Base-by-base conservation (phyloP, 192 early-diverging fungal genomes). In the Podila epicladia region DNA sequence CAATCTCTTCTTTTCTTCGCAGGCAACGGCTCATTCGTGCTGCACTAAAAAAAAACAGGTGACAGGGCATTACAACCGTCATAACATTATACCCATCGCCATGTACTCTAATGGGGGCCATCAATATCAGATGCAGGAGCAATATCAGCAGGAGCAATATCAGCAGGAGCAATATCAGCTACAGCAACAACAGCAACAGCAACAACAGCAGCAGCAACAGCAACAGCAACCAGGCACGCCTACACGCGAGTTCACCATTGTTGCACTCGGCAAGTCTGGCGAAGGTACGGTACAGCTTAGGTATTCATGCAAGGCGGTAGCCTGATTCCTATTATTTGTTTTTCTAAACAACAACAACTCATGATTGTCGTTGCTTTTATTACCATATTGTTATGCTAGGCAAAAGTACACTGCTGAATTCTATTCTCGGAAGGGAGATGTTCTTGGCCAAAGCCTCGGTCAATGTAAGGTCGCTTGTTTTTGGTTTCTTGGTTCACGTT, bases 371-470 rank as follows among this genome's bases (percentile, higher is more conserved):
- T 64, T 5, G 26, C 37, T 45, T 45, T 64, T 37, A 13, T 45
- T 51, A 65, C 64, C 49, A 11, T 15, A 45, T 17, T 15, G 17
- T 17, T 17, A 17, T 17, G 15, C 17, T 62, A 73, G 86, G 86
- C 20, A 87, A 85, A 59, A 85, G 83, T 55, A 87, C 82, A 22
- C 66, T 87, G 26, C 72, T 87, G 26, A 87, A 87, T 71, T 60
- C 68, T 24, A 82, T 87, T 35, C 67, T 85, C 35, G 84, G 84
- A 35, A 45, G 71, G 51, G 66, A 82, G 28, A 73, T 77, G 58
- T 87, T 87, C 64, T 62, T 57, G 22, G 70, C 83, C 61, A 85
- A 87, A 48, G 65, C 84, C 22, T 82, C 84, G 22, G 79, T 85
- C n/a, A 75, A 59, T 45, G 86, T 85, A 85, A 55, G 62, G 28